phyloP scores from a whole-genome alignment of 2,329 filamentous ascomycete species.

The Hymenoscyphus infarciens region DNA sequence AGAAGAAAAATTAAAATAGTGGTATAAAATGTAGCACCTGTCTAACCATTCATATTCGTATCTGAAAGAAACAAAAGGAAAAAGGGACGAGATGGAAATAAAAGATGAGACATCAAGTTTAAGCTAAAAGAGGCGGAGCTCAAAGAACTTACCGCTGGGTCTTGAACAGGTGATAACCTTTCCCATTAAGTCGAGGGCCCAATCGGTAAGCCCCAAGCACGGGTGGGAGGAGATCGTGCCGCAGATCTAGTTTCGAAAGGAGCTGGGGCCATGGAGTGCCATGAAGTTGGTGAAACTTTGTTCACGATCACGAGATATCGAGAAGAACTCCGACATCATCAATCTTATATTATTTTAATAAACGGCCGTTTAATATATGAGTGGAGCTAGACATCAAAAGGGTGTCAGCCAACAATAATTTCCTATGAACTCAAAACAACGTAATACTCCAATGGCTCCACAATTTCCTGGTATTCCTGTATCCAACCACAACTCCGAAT shows the following conservation, averaged over 20 bases:
- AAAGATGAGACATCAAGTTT: neutral
- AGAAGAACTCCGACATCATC: neutral
- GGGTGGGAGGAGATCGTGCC: constrained; percentile 13
- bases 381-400: neutral
- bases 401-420: neutral
- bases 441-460: constrained; percentile 12
- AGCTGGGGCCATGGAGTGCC: neutral
- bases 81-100: neutral
- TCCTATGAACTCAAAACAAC: neutral
- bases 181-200: neutral
- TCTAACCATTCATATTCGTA: neutral
- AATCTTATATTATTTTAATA: neutral
- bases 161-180: neutral
- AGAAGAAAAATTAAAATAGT: neutral
- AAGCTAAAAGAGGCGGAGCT: neutral
- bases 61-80: neutral
- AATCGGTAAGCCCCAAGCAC: neutral
- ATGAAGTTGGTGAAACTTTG: neutral
- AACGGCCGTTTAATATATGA: neutral
- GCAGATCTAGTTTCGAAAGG: constrained; percentile 16
- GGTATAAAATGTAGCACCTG: neutral
- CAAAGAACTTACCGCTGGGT: neutral
- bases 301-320: neutral
- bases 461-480: constrained; percentile 28
- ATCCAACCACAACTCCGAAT: constrained; percentile 26